A percentile compares a stretch with the other conserved stretches of the same genome.
Evolutionary conservation across 306 rosid genomes (phyloP).

Genomic region (Dicorynia guianensis): DNA sequence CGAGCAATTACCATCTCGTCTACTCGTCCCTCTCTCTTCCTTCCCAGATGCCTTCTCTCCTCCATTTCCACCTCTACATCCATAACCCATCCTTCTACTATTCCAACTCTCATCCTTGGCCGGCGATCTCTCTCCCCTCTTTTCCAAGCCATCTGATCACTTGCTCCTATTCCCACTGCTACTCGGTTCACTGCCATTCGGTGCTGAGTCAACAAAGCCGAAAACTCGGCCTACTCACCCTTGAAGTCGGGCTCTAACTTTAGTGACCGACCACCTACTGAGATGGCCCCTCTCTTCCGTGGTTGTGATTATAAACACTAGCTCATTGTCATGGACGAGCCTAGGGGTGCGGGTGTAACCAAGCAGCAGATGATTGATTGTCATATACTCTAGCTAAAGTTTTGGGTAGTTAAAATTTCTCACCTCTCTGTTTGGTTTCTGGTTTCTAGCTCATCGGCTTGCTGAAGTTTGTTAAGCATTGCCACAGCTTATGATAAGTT

Average conservation of each 20-base stretch:
- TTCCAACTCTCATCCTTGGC: constrained; percentile 45
- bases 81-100: constrained; percentile 46
- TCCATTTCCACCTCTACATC: constrained; percentile 8
- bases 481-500: neutral
- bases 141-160: constrained; percentile 46
- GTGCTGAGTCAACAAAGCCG: constrained; percentile 75
- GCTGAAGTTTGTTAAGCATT: neutral
- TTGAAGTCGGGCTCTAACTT: constrained; percentile 73
- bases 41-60: constrained; percentile 54
- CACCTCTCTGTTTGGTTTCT: neutral
- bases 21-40: constrained; percentile 43
- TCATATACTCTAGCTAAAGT: constrained; percentile 76
- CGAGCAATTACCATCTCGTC: constrained; percentile 49
- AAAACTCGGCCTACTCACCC: constrained; percentile 80
- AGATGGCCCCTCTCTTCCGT: constrained; percentile 97
- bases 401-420: constrained; percentile 62
- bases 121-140: constrained; percentile 55
- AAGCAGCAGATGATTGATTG: constrained; percentile 90
- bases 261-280: constrained; percentile 92
- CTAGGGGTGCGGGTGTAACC: constrained; percentile 82
- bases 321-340: constrained; percentile 95
- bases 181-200: constrained; percentile 60
- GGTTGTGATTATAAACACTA: constrained; percentile 97
- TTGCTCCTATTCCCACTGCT: constrained; percentile 13
- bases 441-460: neutral